Evolutionary conservation across 108 stramenopile species (phyloP).

Genomic region (Aurantiochytrium sp.): DNA sequence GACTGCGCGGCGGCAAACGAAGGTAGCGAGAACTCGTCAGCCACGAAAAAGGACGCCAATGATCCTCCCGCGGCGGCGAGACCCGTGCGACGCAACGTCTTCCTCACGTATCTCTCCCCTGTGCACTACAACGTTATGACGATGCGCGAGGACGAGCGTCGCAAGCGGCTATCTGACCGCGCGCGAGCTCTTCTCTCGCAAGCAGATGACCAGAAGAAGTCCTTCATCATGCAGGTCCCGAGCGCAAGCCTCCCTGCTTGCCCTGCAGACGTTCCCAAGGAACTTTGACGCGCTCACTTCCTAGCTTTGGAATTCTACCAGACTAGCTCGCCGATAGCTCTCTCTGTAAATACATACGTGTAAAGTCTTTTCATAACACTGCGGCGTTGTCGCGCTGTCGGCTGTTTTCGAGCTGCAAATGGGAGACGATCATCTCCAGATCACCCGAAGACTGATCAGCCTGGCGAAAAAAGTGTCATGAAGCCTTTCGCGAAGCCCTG

Average conservation of each 20-base stretch:
- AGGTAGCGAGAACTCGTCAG: background rate
- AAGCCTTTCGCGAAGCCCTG: too few relatives aligned
- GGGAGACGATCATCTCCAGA: too few relatives aligned
- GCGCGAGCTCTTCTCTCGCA: background rate
- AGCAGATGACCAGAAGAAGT: background rate
- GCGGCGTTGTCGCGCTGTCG: too few relatives aligned
- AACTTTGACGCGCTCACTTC: too few relatives aligned
- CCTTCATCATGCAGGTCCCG: background rate
- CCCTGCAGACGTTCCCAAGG: background rate
- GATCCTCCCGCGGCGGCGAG: background rate
- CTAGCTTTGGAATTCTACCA: too few relatives aligned
- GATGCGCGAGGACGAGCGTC: background rate
- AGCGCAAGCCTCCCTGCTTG: background rate
- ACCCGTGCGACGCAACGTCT: too few relatives aligned
- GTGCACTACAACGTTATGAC: conserved; percentile 30
- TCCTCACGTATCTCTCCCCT: conserved; percentile 25
- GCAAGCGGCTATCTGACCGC: background rate
- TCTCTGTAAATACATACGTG: too few relatives aligned
- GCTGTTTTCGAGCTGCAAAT: too few relatives aligned
- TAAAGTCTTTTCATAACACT: too few relatives aligned
- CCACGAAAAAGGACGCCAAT: background rate
- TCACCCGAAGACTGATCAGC: too few relatives aligned
- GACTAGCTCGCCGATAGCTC: too few relatives aligned
- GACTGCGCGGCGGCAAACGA: background rate
- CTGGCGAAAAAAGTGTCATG: too few relatives aligned